Conservation (phyloP, 2,329 filamentous ascomycete species). For the Daldinia sp. region DNA sequence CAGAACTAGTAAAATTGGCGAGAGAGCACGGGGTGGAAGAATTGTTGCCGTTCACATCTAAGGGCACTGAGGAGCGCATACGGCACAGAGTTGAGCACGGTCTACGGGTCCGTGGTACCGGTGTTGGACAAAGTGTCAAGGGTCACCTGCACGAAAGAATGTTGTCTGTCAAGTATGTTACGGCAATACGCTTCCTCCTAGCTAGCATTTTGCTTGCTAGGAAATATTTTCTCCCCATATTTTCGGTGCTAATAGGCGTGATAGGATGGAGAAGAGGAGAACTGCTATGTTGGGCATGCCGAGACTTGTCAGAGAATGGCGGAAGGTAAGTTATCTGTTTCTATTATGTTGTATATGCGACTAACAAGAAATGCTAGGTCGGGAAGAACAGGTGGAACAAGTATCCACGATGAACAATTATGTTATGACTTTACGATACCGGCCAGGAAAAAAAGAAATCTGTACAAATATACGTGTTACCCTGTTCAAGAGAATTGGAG, state of each 20-base stretch:
- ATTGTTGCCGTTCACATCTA: slow-evolving; percentile 77
- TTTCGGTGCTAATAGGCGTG: slow-evolving; percentile 45
- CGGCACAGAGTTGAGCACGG: slow-evolving; percentile 79
- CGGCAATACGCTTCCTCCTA: not conserved
- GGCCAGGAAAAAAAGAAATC: slow-evolving; percentile 23
- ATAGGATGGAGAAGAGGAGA: slow-evolving; percentile 84
- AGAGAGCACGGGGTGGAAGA: slow-evolving; percentile 80
- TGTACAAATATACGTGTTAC: slow-evolving; percentile 45
- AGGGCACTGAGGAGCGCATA: slow-evolving; percentile 76
- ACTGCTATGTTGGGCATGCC: slow-evolving; percentile 96
- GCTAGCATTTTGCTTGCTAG: not conserved
- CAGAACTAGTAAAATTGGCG: slow-evolving; percentile 88
- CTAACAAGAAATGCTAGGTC: slow-evolving; percentile 55
- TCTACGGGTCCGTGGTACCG: slow-evolving; percentile 87
- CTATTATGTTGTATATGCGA: slow-evolving; percentile 12
- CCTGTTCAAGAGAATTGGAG: slow-evolving; percentile 21
- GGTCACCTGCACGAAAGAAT: slow-evolving; percentile 92
- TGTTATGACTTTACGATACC: slow-evolving; percentile 17
- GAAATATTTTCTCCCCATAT: not conserved
- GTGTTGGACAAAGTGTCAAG: slow-evolving; percentile 92
- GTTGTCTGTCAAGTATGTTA: slow-evolving; percentile 73
- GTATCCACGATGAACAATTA: slow-evolving; percentile 61
- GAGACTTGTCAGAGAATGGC: slow-evolving; percentile 89
- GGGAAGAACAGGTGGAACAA: slow-evolving; percentile 65
- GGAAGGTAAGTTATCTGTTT: slow-evolving; percentile 74